A percentile compares a stretch with the other conserved stretches of the same genome.
Evolutionary conservation across 768 basidiomycete genomes (phyloP).

Genomic region (Termitomyces sp.): DNA sequence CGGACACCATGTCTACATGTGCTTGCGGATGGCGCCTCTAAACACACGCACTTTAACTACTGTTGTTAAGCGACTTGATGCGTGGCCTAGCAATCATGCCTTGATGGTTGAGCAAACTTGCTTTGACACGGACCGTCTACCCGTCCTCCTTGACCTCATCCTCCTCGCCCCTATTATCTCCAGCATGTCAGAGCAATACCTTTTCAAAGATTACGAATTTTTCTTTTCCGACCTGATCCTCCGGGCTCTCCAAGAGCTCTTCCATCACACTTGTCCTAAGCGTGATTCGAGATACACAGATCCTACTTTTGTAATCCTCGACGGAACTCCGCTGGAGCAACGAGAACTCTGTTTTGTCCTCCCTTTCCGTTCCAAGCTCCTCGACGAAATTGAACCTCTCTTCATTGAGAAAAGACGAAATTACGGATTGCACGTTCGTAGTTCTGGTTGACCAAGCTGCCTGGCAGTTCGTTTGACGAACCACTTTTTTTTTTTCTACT

Average conservation of each 20-base stretch:
- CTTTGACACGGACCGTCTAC: conserved; percentile 1
- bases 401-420: conserved; percentile 1
- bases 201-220: conserved; percentile 5
- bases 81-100: conserved; percentile 2
- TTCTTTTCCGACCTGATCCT: conserved; percentile 6
- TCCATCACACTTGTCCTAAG: neutral
- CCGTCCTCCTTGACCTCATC: conserved; percentile 7
- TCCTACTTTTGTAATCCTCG: conserved; percentile 7
- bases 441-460: neutral
- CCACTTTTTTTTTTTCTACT: neutral
- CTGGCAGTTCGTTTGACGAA: neutral
- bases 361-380: conserved; percentile 4
- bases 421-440: conserved; percentile 1
- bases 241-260: conserved; percentile 7
- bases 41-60: neutral
- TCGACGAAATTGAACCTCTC: conserved; percentile 4
- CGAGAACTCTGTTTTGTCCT: conserved; percentile 6
- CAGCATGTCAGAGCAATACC: neutral
- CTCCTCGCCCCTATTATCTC: conserved; percentile 2
- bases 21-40: neutral
- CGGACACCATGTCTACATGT: conserved; percentile 1
- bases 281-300: conserved; percentile 2
- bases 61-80: conserved; percentile 1
- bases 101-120: conserved; percentile 7
- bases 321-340: neutral